These are phyloP conservation scores for Odontarrhena argentea DNA, from an alignment of 345 rosid species.

Conservation along the genomic window DNA sequence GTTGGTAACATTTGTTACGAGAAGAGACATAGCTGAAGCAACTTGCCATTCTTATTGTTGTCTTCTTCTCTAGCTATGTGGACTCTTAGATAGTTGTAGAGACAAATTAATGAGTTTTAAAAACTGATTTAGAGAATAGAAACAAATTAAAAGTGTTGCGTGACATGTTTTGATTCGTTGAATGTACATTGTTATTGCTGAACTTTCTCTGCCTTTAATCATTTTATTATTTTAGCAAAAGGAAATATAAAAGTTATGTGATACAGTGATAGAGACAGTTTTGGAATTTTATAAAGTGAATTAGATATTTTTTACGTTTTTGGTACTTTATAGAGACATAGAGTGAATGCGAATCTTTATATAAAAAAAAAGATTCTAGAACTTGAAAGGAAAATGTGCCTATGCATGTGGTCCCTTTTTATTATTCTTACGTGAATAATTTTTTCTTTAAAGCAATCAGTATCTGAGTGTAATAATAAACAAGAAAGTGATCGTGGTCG, in stretches of 20 bases:
- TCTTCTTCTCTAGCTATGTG: neutral
- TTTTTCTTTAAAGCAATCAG: neutral
- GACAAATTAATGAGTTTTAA: conserved; percentile 14
- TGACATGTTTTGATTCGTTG: conserved; percentile 34
- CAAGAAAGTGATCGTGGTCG: conserved; percentile 6
- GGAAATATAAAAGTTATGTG: neutral
- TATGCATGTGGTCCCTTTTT: neutral
- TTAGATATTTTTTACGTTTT: neutral
- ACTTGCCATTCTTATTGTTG: conserved; percentile 45
- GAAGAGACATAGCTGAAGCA: conserved; percentile 69
- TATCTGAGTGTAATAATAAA: neutral
- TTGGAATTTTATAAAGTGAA: neutral
- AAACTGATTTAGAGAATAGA: neutral
- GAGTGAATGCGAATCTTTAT: neutral
- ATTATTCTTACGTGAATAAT: neutral
- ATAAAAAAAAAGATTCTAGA: neutral
- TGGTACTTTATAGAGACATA: neutral
- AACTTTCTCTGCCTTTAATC: neutral
- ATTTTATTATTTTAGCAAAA: neutral
- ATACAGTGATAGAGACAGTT: neutral
- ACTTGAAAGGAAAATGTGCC: neutral
- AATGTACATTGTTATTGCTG: neutral
- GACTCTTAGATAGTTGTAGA: conserved; percentile 9
- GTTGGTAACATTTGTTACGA: conserved; percentile 61
- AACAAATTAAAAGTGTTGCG: neutral